These are phyloP conservation scores for Colletotrichum simmondsii DNA, from an alignment of 2,329 filamentous ascomycete genomes.

Conservation along the genomic window DNA sequence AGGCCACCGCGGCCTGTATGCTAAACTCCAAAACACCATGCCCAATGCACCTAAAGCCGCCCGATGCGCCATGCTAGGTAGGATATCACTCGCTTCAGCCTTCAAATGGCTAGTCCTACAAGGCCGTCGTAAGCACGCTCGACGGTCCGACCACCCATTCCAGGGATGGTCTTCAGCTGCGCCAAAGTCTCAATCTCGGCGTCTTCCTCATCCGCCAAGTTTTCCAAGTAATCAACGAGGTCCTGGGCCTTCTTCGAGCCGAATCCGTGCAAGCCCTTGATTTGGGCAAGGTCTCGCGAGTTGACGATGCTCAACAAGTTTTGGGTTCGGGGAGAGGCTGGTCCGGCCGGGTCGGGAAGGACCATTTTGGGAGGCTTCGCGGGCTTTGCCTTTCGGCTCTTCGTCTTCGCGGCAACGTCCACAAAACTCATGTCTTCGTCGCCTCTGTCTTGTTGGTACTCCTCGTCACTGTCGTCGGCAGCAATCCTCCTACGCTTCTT, in stretches of 20 bases:
- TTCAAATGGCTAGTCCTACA: slow-evolving; percentile 29
- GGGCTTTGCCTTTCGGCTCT: slow-evolving; percentile 44
- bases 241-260: slow-evolving; percentile 77
- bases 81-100: slow-evolving; percentile 8
- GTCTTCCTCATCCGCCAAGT: slow-evolving; percentile 53
- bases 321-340: slow-evolving; percentile 65
- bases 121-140: slow-evolving; percentile 67
- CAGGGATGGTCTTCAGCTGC: slow-evolving; percentile 65
- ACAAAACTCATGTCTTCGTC: slow-evolving; percentile 52
- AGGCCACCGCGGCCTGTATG: slow-evolving; percentile 20
- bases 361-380: slow-evolving; percentile 39
- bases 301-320: slow-evolving; percentile 78
- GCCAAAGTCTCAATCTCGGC: slow-evolving; percentile 58
- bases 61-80: slow-evolving; percentile 17
- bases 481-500: slow-evolving; percentile 39
- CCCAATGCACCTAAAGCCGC: slow-evolving; percentile 25
- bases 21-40: slow-evolving; percentile 32
- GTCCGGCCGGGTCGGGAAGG: slow-evolving; percentile 54
- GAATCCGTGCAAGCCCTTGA: slow-evolving; percentile 75
- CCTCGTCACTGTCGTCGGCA: slow-evolving; percentile 50
- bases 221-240: slow-evolving; percentile 65
- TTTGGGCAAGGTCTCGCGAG: slow-evolving; percentile 73
- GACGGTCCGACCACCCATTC: slow-evolving; percentile 66
- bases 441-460: slow-evolving; percentile 51
- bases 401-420: slow-evolving; percentile 42